A percentile compares a stretch with the other conserved stretches of the same genome.
phyloP scores from a whole-genome alignment of 441 rosid species.

The Pelargonium cotyledonis region DNA sequence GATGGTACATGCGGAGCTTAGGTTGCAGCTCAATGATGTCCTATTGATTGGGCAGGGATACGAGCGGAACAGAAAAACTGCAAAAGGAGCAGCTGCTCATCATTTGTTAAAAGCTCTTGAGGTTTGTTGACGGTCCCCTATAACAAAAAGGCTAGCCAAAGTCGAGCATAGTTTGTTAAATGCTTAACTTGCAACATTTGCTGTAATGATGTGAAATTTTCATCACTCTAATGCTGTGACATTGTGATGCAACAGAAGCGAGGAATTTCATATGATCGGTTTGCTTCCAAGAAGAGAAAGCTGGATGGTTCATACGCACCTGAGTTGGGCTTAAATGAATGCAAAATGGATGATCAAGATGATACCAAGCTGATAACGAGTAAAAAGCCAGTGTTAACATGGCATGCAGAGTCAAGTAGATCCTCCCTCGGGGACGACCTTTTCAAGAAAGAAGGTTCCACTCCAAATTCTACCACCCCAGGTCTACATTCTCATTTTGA shows the following conservation, averaged over 20 bases:
- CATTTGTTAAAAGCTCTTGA: slow-evolving; percentile 65
- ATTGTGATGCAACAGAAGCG: slow-evolving; percentile 39
- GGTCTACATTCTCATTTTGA: slow-evolving; percentile 25
- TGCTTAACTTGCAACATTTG: no score
- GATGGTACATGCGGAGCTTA: slow-evolving; percentile 49
- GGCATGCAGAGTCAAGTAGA: slow-evolving; percentile 18
- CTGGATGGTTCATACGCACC: slow-evolving; percentile 18
- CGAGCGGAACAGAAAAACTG: slow-evolving; percentile 55
- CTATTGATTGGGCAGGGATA: slow-evolving; percentile 59
- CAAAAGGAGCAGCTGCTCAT: slow-evolving; percentile 80
- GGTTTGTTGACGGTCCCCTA: slow-evolving; percentile 37
- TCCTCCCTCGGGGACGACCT: slow-evolving; percentile 12
- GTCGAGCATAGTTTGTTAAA: no score
- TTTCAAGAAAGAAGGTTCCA: slow-evolving; percentile 13
- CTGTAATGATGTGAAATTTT: background rate
- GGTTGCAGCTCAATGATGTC: slow-evolving; percentile 55
- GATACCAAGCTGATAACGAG: slow-evolving; percentile 11
- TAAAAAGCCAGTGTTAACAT: slow-evolving; percentile 27
- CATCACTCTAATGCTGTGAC: slow-evolving; percentile 4
- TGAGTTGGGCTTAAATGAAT: background rate
- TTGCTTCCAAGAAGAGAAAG: slow-evolving; percentile 32
- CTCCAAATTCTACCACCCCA: slow-evolving; percentile 21
- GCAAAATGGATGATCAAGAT: slow-evolving; percentile 23
- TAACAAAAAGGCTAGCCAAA: no score
- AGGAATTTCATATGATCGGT: slow-evolving; percentile 40